Percentiles rank a stretch among this genome's conserved stretches.
Conservation (phyloP, 768 basidiomycete genomes). For the Trametes coccinea region DNA sequence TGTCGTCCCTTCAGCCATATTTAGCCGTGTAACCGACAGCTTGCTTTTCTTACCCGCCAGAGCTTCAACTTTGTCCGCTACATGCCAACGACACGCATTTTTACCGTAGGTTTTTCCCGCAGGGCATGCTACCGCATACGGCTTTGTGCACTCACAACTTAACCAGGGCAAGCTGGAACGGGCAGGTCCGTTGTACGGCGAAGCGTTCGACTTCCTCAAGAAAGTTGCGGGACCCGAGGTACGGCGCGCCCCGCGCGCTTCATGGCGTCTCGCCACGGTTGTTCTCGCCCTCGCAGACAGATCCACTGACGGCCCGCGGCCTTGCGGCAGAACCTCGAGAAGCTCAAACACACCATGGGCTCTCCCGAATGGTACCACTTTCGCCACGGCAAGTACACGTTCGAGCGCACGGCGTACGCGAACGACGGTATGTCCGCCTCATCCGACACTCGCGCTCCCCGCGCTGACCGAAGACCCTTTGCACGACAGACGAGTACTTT, state of each 20-base stretch:
- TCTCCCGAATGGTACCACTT: conserved; percentile 73
- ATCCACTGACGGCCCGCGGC: background rate
- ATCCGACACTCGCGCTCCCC: background rate
- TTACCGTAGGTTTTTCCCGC: background rate
- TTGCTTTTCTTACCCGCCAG: conserved; percentile 14
- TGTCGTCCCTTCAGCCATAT: background rate
- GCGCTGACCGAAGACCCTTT: conserved; percentile 7
- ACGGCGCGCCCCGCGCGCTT: background rate
- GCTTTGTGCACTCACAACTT: background rate
- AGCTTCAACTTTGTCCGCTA: conserved; percentile 28
- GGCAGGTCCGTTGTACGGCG: conserved; percentile 55
- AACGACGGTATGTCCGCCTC: conserved; percentile 46
- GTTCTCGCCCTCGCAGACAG: background rate
- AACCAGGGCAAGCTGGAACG: conserved; percentile 58
- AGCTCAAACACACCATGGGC: conserved; percentile 69
- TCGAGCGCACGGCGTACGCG: conserved; percentile 55
- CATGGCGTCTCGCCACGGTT: background rate
- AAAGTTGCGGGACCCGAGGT: conserved; percentile 56
- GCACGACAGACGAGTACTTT: conserved; percentile 41
- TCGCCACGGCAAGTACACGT: conserved; percentile 61
- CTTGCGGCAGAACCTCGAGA: conserved; percentile 43
- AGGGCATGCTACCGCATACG: background rate
- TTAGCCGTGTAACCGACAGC: conserved; percentile 14
- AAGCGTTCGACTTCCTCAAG: conserved; percentile 63
- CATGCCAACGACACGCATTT: conserved; percentile 13